Conservation (phyloP, 2,329 filamentous ascomycete species). For the Chaetomiaceae sp. region DNA sequence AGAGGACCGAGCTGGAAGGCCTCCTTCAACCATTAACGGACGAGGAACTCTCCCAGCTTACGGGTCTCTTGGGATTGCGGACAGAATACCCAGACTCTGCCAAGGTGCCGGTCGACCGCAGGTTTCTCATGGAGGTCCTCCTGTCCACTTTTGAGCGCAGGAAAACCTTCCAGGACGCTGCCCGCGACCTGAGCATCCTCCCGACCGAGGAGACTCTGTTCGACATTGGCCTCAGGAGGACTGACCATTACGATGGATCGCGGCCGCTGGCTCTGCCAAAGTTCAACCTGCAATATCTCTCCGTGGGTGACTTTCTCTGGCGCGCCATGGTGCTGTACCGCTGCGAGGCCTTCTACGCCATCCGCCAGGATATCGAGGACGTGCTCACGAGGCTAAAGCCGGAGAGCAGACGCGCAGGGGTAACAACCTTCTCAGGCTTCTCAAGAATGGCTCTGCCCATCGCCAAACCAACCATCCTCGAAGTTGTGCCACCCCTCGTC, state of each 20-base stretch:
- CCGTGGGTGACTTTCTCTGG: conserved; percentile 95
- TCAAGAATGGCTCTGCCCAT: conserved; percentile 92
- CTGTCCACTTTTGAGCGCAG: conserved; percentile 70
- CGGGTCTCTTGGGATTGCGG: conserved; percentile 68
- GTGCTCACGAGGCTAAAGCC: conserved; percentile 76
- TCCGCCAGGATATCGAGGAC: conserved; percentile 84
- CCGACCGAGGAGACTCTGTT: conserved; percentile 83
- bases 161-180: conserved; percentile 75
- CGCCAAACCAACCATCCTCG: conserved; percentile 77
- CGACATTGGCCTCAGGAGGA: conserved; percentile 70
- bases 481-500: conserved; percentile 77
- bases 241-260: conserved; percentile 83
- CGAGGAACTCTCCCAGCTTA: conserved; percentile 66
- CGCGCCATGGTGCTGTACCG: conserved; percentile 84
- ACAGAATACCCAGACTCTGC: conserved; percentile 74
- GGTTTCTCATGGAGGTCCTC: conserved; percentile 66
- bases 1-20: conserved; percentile 69
- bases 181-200: conserved; percentile 66
- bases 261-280: conserved; percentile 87
- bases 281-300: conserved; percentile 91
- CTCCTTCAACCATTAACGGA: conserved; percentile 72
- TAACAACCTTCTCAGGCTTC: conserved; percentile 72
- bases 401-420: conserved; percentile 57
- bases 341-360: conserved; percentile 88
- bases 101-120: conserved; percentile 58